Evolutionary conservation across 169 alveolate genomes (phyloP), one percentile per base, ranked within the genome.

Genomic region (Eimeria falciformis): DNA sequence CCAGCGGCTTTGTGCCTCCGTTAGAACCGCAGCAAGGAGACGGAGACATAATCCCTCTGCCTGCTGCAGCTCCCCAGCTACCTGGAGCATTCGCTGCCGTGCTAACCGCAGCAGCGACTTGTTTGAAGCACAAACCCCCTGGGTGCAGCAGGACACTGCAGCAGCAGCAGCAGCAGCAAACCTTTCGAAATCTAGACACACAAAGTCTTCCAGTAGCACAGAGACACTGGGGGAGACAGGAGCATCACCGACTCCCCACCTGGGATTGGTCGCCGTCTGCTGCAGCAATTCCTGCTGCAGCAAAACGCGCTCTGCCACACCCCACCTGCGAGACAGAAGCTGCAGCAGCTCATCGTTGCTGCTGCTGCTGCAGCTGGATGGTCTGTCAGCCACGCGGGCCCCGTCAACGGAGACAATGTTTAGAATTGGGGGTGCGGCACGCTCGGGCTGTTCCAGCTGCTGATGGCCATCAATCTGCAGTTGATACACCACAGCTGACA

Each of bases 301-400:
- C 69, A 43, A 27, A 12, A n/a, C 23, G 45, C 37, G 27, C 68
- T 11, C 23, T 37, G 69, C 25, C 50, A 12, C 33, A 43, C 43
- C 46, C 87, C 87, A 78, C 46, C 87, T 46, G 12, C 71, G 69
- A 6, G 87, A n/a, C 53, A 78, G n/a, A n/a, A 5, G 87, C 87
- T 9, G 33, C 68, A 25, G 12, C 47, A 78, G 50, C 46, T 78
- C 87, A 45, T 78, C 69, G n/a, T n/a, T n/a, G n/a, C n/a, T n/a
- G 12, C 40, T 73, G 37, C n/a, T 45, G 53, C 56, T 43, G 84
- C 84, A 11, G 37, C 69, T 27, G 66, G 69, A 46, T 66, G 71
- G 12, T 2, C 40, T 69, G 33, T 23, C 71, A 25, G 25, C 53
- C 23, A 25, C 69, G 23, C 71, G 33, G 14, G 14, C 14, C 21